Evolutionary conservation across 345 rosid species (phyloP).

Genomic region (Triadica sebifera): DNA sequence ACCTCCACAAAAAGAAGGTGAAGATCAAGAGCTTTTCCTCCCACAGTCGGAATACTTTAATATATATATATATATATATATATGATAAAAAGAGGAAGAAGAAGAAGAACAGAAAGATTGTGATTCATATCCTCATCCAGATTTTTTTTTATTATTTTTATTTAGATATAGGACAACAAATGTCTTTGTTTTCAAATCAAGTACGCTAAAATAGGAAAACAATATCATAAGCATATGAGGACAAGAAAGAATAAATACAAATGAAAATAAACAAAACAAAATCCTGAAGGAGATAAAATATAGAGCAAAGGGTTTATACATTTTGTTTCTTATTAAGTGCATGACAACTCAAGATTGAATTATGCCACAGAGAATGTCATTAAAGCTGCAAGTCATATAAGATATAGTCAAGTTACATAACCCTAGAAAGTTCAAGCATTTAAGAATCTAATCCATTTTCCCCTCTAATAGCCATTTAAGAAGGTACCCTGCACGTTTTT

Average conservation of each 20-base stretch:
- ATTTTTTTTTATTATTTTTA: not conserved
- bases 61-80: no score
- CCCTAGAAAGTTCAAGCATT: not conserved
- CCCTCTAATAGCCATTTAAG: not conserved
- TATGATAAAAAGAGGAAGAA: no score
- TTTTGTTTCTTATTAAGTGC: not conserved
- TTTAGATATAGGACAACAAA: no score
- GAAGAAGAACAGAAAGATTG: conserved; percentile 8
- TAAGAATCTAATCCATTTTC: not conserved
- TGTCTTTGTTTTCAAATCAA: not conserved
- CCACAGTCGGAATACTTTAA: conserved; percentile 75
- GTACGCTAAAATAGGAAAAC: not conserved
- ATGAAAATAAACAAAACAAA: not conserved
- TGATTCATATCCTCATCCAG: not conserved
- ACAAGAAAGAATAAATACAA: not conserved
- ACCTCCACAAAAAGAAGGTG: conserved; percentile 85
- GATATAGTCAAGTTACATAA: not conserved
- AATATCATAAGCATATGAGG: not conserved
- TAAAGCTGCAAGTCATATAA: not conserved
- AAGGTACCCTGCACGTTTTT: not conserved
- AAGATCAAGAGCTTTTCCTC: conserved; percentile 72
- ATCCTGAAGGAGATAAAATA: not conserved
- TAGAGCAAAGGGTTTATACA: not conserved
- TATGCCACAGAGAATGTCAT: not conserved
- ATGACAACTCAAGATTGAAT: not conserved